phyloP scores from a whole-genome alignment of 2,329 filamentous ascomycete genomes.

The Dactylellina parvicollis region DNA sequence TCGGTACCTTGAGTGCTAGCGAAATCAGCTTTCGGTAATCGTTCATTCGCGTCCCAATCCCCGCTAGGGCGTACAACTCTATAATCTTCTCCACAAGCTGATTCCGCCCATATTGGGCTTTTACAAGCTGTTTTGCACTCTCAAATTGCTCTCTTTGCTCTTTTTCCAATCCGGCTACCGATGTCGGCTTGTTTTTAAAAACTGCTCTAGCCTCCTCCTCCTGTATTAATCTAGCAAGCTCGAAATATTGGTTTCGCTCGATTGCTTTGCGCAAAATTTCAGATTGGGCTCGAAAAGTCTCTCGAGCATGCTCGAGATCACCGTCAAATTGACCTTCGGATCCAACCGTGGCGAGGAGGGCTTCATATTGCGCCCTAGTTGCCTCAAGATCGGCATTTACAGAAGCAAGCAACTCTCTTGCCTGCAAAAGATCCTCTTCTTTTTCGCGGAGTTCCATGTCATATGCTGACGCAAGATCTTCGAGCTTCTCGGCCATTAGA shows the following conservation, averaged over 20 bases:
- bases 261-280: slow-evolving; percentile 42
- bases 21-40: slow-evolving; percentile 58
- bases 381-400: slow-evolving; percentile 70
- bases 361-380: slow-evolving; percentile 56
- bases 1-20: slow-evolving; percentile 56
- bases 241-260: slow-evolving; percentile 50
- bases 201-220: slow-evolving; percentile 41
- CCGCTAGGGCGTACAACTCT: slow-evolving; percentile 56
- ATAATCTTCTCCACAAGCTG: slow-evolving; percentile 58
- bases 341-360: slow-evolving; percentile 56
- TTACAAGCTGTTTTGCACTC: slow-evolving; percentile 55
- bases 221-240: slow-evolving; percentile 36
- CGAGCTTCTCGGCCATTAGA: slow-evolving; percentile 76
- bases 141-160: slow-evolving; percentile 56
- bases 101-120: slow-evolving; percentile 55
- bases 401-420: slow-evolving; percentile 72
- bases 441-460: slow-evolving; percentile 81
- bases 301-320: slow-evolving; percentile 41
- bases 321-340: slow-evolving; percentile 55
- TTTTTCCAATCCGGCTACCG: slow-evolving; percentile 54
- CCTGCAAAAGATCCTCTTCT: slow-evolving; percentile 74
- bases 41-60: slow-evolving; percentile 57
- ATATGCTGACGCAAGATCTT: slow-evolving; percentile 75
- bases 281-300: slow-evolving; percentile 39
- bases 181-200: slow-evolving; percentile 53